A percentile compares a stretch with the other conserved stretches of the same genome.
These are phyloP conservation scores for Globisporangium uncinulatum DNA, from an alignment of 352 stramenopile genomes.

Conservation along the genomic window DNA sequence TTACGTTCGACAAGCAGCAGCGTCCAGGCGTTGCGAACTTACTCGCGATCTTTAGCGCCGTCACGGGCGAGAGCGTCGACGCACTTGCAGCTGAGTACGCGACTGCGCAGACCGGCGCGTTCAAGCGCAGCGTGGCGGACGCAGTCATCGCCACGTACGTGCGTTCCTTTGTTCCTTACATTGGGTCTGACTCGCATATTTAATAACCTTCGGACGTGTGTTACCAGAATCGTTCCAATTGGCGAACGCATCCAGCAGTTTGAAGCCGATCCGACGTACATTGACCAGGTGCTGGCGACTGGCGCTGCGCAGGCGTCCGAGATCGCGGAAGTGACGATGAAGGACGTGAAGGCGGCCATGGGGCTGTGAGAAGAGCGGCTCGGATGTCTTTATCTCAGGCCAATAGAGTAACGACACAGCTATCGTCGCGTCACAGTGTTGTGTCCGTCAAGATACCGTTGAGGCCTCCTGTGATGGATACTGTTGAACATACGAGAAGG, in stretches of 20 bases:
- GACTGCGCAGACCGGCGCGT: conserved; percentile 75
- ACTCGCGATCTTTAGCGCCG: conserved; percentile 86
- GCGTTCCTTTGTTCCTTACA: neutral
- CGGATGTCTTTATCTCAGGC: too few relatives aligned
- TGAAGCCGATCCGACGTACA: conserved; percentile 86
- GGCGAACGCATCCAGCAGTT: conserved; percentile 92
- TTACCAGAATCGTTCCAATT: conserved; percentile 90
- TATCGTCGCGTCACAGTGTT: too few relatives aligned
- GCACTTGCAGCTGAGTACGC: conserved; percentile 65
- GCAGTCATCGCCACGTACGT: conserved; percentile 92
- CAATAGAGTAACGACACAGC: neutral
- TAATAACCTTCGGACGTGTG: conserved; percentile 6
- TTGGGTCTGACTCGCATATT: conserved; percentile 6
- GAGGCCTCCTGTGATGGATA: too few relatives aligned
- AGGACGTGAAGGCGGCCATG: conserved; percentile 72
- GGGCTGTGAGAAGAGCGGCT: conserved; percentile 24
- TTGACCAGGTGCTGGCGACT: conserved; percentile 86
- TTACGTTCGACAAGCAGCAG: conserved; percentile 87
- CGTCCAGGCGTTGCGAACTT: conserved; percentile 95
- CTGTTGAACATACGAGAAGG: too few relatives aligned
- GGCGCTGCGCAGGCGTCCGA: conserved; percentile 67
- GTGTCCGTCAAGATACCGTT: too few relatives aligned
- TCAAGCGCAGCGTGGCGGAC: conserved; percentile 95
- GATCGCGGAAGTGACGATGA: conserved; percentile 63
- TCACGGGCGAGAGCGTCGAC: conserved; percentile 70